Base-by-base conservation (phyloP, 2,329 filamentous ascomycete genomes). In the Aphanocladium album region DNA sequence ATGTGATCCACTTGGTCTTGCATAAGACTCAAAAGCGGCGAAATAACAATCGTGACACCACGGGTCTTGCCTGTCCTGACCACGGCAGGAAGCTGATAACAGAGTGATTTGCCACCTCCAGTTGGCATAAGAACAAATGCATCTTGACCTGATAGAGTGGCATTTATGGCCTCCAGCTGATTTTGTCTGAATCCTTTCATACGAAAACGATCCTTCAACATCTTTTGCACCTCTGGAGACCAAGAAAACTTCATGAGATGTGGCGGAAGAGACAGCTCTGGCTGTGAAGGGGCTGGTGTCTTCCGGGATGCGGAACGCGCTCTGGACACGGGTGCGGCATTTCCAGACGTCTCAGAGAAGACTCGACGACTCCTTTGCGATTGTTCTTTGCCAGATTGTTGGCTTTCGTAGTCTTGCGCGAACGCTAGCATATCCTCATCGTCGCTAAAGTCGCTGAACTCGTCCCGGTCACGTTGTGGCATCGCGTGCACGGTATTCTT, bases 71-170 rank as follows among this genome's bases (percentile, higher is more conserved):
- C 95, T 50, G 85, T 89, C 52, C 81, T 84, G 35, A 99, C 82
- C 21, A 98, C 84, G 2, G 95, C 91, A 16, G 95, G 96, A 14
- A 99, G 78, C 72, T 99, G 96, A 72, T 99, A 99, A 73, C 95
- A 98, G 1, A 99, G 80, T 1, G 93, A 98, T 72, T 99, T 99
- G 46, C 95, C 95, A 62, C 95, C 95, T 57, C 95, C 95, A 0
- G 95, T 99, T 2, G 96, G 95, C 95, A 99, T 99, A 43, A 99
- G 80, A 17, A 99, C 89, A 71, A 99, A 99, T 0, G 90, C 89
- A 74, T 99, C 93, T 64, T 93, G 87, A 3, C 93, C 95, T 33
- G 79, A 81, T 50, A 99, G 78, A 0, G 95, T 98, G 1, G 93
- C 89, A 73, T 99, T 98, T 73, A 99, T 97, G 16, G 95, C 93